Evolutionary conservation across 2,329 filamentous ascomycete species (phyloP), one percentile per base, ranked within the genome.

Genomic region (Cytospora chrysosperma): DNA sequence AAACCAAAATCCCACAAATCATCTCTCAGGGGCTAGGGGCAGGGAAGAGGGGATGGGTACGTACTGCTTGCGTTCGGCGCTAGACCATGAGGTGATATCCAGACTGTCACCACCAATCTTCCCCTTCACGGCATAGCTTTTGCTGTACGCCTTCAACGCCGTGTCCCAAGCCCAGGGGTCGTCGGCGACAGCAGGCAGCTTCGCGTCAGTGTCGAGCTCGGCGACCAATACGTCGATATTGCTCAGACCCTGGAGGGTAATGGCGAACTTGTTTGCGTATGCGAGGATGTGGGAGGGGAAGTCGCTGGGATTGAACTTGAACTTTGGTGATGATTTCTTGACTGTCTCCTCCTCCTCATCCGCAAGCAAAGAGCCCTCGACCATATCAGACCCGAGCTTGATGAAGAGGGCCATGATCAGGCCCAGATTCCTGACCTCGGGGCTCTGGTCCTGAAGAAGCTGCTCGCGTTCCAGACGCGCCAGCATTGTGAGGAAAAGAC

Each of bases 401-500:
- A 77, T 70, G 65, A 72, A 78, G 19, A 75, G 62, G 0, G 71
- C 72, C 75, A 80, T 79, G 26, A 78, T 69, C 24, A 71, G 67
- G 32, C 74, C 75, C 1, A 80, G 66, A 61, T 75, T 77, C 59
- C 72, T 70, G 24, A 78, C 68, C 26, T 76, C 74, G 0, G 75
- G 75, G 54, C 62, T 59, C 30, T 72, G 70, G 12, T 72, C 65
- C 7, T 70, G 68, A 3, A 81, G 70, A 13, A 76, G 69, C 5
- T 64, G 64, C 15, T 72, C 62, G 26, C 65, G 63, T 56, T 78
- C 75, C 24, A 80, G 72, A 19, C 65, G 69, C 5, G 75, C 74
- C 12, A 81, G 73, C 71, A 75, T 77, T 27, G 72, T 61, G n/a
- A 80, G 69, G 68, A 80, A 77, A 70, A 76, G 68, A 32, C 70